Conservation (phyloP, 768 basidiomycete genomes). For the Boletus subparvulus region DNA sequence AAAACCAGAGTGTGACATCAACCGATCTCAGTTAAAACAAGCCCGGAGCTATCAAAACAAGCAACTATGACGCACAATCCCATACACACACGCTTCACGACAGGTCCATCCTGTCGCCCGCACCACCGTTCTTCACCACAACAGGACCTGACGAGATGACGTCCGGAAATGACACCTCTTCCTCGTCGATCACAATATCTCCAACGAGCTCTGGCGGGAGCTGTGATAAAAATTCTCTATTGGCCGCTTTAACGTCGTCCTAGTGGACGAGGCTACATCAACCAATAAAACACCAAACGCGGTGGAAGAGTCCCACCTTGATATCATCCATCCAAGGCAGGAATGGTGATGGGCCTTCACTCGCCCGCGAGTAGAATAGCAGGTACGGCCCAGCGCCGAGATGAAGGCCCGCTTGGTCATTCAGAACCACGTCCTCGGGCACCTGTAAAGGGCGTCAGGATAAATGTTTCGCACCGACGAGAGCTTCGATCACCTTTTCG, state of each 20-base stretch:
- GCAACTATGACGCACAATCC: background rate
- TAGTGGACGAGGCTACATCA: background rate
- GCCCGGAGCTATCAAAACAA: background rate
- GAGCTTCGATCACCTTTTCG: conserved; percentile 47
- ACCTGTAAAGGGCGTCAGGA: conserved; percentile 45
- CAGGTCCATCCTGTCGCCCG: conserved; percentile 18
- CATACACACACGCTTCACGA: conserved; percentile 3
- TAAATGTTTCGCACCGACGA: background rate
- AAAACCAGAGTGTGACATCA: no score
- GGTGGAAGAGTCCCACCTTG: conserved; percentile 15
- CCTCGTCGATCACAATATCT: conserved; percentile 22
- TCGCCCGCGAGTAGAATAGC: conserved; percentile 59
- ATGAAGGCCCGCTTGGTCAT: conserved; percentile 69
- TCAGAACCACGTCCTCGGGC: conserved; percentile 64
- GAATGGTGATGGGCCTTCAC: conserved; percentile 5
- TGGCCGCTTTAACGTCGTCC: conserved; percentile 39
- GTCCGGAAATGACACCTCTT: background rate
- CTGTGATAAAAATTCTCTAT: conserved; percentile 35
- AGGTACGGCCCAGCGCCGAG: conserved; percentile 77
- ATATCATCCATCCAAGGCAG: conserved; percentile 33
- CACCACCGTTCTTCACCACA: background rate
- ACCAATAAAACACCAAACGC: background rate
- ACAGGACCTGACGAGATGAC: background rate
- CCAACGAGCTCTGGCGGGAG: conserved; percentile 33
- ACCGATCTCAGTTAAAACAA: no score